A percentile compares a stretch with the other conserved stretches of the same genome.
These are phyloP conservation scores for Macroventuria anomochaeta DNA, from an alignment of 2,329 filamentous ascomycete species.

Conservation along the genomic window DNA sequence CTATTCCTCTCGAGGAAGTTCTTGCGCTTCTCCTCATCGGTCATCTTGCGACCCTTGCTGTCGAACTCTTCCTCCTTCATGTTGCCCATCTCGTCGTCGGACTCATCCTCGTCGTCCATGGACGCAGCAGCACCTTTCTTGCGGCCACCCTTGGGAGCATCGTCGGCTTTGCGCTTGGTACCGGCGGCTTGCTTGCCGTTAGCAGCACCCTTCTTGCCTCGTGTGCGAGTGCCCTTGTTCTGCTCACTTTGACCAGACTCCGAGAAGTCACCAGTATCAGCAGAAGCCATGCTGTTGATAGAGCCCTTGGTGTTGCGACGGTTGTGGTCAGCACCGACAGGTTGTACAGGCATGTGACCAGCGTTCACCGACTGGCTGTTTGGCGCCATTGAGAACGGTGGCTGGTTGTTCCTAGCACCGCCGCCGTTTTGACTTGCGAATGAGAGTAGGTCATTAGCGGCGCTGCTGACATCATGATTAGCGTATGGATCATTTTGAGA, in stretches of 20 bases:
- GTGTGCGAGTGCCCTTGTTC: constrained; percentile 59
- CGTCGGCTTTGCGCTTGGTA: constrained; percentile 76
- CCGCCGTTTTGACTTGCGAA: constrained; percentile 74
- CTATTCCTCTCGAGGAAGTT: constrained; percentile 97
- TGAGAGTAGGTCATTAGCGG: constrained; percentile 92
- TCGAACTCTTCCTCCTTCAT: constrained; percentile 47
- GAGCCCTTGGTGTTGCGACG: constrained; percentile 57
- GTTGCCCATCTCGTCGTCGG: constrained; percentile 44
- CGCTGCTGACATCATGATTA: constrained; percentile 89
- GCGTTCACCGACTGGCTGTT: constrained; percentile 49
- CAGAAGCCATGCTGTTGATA: constrained; percentile 64
- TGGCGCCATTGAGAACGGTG: constrained; percentile 56
- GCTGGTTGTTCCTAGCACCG: constrained; percentile 60
- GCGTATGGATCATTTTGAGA: constrained; percentile 71
- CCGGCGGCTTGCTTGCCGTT: constrained; percentile 46
- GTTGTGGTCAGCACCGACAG: constrained; percentile 59
- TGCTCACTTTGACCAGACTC: constrained; percentile 72
- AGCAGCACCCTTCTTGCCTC: constrained; percentile 45
- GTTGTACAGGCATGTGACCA: constrained; percentile 56
- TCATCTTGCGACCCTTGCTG: constrained; percentile 82
- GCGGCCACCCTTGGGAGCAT: constrained; percentile 69
- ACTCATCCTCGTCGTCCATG: constrained; percentile 57
- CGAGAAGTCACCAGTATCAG: constrained; percentile 68
- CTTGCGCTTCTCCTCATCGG: constrained; percentile 96
- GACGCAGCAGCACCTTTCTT: constrained; percentile 69